Percentiles rank a stretch among this genome's conserved stretches.
phyloP scores from a whole-genome alignment of 345 rosid species.

The Raphanus sativus region DNA sequence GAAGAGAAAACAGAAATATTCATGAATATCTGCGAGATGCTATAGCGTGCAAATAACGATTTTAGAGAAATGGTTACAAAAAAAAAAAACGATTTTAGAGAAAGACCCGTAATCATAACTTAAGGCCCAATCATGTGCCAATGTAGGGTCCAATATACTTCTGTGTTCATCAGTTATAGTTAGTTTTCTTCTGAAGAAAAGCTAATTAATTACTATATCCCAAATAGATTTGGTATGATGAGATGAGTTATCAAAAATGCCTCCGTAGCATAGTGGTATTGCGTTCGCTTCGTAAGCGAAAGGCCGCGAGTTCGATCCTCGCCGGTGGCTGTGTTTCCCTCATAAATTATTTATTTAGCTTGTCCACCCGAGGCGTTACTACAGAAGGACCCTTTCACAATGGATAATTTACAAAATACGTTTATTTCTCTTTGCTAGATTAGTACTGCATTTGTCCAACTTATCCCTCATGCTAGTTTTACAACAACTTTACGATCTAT shows the following conservation, averaged over 20 bases:
- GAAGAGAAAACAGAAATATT: too few relatives aligned
- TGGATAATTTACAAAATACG: background rate
- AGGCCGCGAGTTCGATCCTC: constrained; percentile 99
- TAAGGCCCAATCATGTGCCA: background rate
- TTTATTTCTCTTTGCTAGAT: background rate
- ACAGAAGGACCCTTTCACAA: background rate
- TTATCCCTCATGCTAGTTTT: background rate
- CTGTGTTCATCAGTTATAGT: too few relatives aligned
- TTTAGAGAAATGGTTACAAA: too few relatives aligned
- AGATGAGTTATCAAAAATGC: background rate
- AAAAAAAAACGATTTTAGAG: background rate
- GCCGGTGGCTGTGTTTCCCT: constrained; percentile 46
- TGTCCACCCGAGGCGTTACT: background rate
- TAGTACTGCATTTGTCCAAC: background rate
- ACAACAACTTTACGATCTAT: background rate
- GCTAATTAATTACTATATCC: too few relatives aligned
- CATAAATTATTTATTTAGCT: too few relatives aligned
- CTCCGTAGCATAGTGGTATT: constrained; percentile 99
- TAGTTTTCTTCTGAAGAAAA: too few relatives aligned
- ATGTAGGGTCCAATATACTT: background rate
- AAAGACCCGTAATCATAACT: background rate
- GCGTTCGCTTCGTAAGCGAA: constrained; percentile 99
- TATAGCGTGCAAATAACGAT: background rate
- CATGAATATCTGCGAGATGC: too few relatives aligned
- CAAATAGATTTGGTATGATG: background rate